A percentile compares a stretch with the other conserved stretches of the same genome.
Conservation (phyloP, 2,329 filamentous ascomycete species). For the Botryotinia globosa region DNA sequence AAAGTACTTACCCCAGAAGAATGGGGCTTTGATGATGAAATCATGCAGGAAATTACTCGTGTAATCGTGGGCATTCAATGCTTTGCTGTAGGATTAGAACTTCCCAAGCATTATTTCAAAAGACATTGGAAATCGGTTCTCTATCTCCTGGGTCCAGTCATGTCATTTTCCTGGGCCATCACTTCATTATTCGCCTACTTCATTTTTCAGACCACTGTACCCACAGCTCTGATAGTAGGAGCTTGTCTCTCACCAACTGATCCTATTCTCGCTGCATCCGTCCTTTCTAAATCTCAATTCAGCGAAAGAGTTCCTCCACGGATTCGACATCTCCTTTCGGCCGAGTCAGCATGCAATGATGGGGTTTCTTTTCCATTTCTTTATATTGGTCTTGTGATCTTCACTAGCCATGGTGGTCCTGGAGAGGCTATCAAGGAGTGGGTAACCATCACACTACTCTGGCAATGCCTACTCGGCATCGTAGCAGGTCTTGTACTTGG, state of each 20-base stretch:
- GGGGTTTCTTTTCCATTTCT: constrained; percentile 55
- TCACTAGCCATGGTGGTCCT: constrained; percentile 38
- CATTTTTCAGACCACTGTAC: constrained; percentile 46
- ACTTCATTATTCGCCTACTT: constrained; percentile 47
- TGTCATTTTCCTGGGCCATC: constrained; percentile 42
- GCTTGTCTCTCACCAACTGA: constrained; percentile 57
- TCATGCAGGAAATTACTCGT: constrained; percentile 68
- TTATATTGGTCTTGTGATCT: constrained; percentile 50
- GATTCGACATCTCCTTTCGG: constrained; percentile 50
- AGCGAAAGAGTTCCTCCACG: constrained; percentile 50
- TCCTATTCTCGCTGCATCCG: constrained; percentile 53
- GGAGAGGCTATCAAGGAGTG: constrained; percentile 48
- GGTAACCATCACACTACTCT: constrained; percentile 53
- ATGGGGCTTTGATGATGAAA: constrained; percentile 66
- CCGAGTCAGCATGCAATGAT: constrained; percentile 56
- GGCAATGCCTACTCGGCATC: constrained; percentile 52
- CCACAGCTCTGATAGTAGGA: constrained; percentile 49
- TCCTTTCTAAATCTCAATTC: constrained; percentile 53
- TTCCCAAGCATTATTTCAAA: constrained; percentile 49
- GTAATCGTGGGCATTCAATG: constrained; percentile 71
- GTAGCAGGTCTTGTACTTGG: constrained; percentile 49
- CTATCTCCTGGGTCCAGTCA: constrained; percentile 33
- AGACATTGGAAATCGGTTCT: constrained; percentile 35
- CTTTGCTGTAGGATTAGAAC: constrained; percentile 69
- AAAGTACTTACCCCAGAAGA: constrained; percentile 57